Conservation (phyloP, 1,284 basidiomycete species). For the Ceratobasidium sp. region DNA sequence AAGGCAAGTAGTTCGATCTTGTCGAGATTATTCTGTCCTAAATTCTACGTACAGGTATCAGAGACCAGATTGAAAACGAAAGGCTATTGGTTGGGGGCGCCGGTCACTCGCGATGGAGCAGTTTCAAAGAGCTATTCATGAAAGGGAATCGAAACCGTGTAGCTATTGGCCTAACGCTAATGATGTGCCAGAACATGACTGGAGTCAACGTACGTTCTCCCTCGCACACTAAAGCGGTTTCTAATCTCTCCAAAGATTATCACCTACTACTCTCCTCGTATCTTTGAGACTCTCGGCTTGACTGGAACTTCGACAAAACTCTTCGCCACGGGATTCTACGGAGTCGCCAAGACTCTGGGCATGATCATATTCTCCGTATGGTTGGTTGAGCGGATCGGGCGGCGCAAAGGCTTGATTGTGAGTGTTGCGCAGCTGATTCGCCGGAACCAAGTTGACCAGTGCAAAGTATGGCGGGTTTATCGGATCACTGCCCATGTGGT, state of each 20-base stretch:
- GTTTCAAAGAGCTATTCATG: slow-evolving; percentile 50
- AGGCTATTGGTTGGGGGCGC: slow-evolving; percentile 47
- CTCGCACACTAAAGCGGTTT: neutral
- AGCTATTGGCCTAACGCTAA: slow-evolving; percentile 52
- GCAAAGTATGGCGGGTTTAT: slow-evolving; percentile 35
- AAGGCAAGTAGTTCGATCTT: neutral
- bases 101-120: slow-evolving; percentile 51
- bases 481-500: slow-evolving; percentile 43
- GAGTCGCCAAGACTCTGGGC: slow-evolving; percentile 57
- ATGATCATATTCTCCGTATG: slow-evolving; percentile 53
- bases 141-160: slow-evolving; percentile 53
- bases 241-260: slow-evolving; percentile 50
- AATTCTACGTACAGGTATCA: slow-evolving; percentile 37
- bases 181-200: slow-evolving; percentile 55
- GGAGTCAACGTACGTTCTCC: slow-evolving; percentile 50
- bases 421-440: neutral
- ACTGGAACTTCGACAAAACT: slow-evolving; percentile 51
- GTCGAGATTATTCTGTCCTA: slow-evolving; percentile 44
- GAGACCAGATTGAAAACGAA: slow-evolving; percentile 51
- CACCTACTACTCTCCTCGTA: slow-evolving; percentile 55
- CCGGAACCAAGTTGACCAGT: neutral
- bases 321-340: slow-evolving; percentile 59
- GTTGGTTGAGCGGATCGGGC: slow-evolving; percentile 55
- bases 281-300: slow-evolving; percentile 57
- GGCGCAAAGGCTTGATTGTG: slow-evolving; percentile 53